Conservation (phyloP, 164 flowering plant genomes). For the Dillenia turbinata region DNA sequence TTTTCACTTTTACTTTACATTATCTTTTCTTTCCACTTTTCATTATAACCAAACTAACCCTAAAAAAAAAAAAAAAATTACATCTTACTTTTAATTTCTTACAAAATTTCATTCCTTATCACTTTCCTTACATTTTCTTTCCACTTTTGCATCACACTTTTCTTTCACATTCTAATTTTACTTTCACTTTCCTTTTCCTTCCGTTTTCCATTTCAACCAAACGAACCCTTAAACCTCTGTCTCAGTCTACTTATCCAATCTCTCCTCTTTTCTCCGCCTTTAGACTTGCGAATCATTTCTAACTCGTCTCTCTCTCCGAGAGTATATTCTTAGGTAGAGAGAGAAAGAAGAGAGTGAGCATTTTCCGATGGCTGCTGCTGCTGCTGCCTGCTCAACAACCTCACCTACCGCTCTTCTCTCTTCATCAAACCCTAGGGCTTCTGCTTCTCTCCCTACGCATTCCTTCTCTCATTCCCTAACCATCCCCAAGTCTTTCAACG, state of each 20-base stretch:
- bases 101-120: too few relatives aligned
- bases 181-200: too few relatives aligned
- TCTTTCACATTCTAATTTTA: too few relatives aligned
- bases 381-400: constrained; percentile 52
- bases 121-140: too few relatives aligned
- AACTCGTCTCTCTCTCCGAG: neutral
- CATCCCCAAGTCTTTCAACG: constrained; percentile 36
- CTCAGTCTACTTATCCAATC: constrained; percentile 10
- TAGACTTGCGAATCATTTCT: constrained; percentile 3
- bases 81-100: too few relatives aligned
- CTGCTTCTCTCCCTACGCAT: constrained; percentile 12
- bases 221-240: too few relatives aligned
- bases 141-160: too few relatives aligned
- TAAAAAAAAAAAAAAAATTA: too few relatives aligned
- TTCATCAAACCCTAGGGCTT: constrained; percentile 25
- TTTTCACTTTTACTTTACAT: too few relatives aligned
- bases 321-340: neutral
- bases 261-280: constrained; percentile 21
- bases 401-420: constrained; percentile 29
- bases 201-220: too few relatives aligned
- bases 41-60: too few relatives aligned
- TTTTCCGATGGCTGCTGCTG: neutral
- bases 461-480: constrained; percentile 32
- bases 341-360: constrained; percentile 2
- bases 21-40: too few relatives aligned